These are phyloP conservation scores for Boehmeria nivea DNA, from an alignment of 306 rosid genomes.

Conservation along the genomic window DNA sequence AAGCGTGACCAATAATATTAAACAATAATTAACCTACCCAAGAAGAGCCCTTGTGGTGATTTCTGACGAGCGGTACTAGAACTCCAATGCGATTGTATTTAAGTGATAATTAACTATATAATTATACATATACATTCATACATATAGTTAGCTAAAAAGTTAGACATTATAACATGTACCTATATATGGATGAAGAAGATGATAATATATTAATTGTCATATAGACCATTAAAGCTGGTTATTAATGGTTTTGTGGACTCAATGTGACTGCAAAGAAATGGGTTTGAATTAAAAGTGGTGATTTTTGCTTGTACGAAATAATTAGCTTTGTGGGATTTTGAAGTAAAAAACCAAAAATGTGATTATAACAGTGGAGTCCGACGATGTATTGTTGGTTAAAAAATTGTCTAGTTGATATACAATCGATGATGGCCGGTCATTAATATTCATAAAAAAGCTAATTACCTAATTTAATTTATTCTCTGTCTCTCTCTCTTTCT, in stretches of 20 bases:
- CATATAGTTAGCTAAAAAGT: not conserved
- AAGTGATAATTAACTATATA: not conserved
- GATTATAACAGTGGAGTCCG: not conserved
- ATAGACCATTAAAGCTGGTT: not conserved
- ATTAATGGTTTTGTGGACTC: not conserved
- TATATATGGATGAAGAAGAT: not conserved
- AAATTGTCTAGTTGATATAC: not conserved
- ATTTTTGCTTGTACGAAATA: not conserved
- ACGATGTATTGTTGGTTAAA: not conserved
- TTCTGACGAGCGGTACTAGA: conserved; percentile 11
- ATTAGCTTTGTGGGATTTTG: not conserved
- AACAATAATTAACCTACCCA: not conserved
- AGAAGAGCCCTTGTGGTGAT: not conserved
- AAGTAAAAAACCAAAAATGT: not conserved
- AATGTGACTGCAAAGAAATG: not conserved
- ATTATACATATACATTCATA: not conserved
- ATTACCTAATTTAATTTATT: not conserved
- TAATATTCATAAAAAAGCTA: not conserved
- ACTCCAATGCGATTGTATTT: conserved; percentile 2
- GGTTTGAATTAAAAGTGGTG: no score
- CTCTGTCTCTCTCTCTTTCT: no score
- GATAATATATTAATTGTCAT: not conserved
- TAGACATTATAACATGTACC: not conserved
- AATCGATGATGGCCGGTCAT: conserved; percentile 8
- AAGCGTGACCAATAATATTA: not conserved